phyloP scores from a whole-genome alignment of 2,329 filamentous ascomycete genomes.

The Cladophialophora psammophila region DNA sequence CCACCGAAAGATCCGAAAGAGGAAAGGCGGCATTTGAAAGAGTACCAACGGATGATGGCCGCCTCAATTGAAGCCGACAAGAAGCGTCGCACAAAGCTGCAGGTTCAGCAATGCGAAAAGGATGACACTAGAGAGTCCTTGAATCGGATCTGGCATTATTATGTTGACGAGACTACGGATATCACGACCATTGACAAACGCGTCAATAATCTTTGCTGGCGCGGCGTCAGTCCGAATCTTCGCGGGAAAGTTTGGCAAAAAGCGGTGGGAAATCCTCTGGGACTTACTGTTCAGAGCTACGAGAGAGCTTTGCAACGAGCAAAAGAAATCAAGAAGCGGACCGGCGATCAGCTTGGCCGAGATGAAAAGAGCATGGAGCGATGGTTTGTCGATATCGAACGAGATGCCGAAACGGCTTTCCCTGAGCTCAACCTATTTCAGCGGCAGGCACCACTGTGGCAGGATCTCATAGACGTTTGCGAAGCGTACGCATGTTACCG shows the following conservation, averaged over 20 bases:
- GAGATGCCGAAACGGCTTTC: slow-evolving; percentile 63
- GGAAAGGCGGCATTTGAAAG: slow-evolving; percentile 83
- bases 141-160: slow-evolving; percentile 67
- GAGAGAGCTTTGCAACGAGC: slow-evolving; percentile 65
- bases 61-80: slow-evolving; percentile 65
- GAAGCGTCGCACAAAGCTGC: slow-evolving; percentile 58
- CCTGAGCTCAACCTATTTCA: slow-evolving; percentile 67
- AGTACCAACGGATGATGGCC: slow-evolving; percentile 73
- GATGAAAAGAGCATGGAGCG: slow-evolving; percentile 55
- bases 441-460: slow-evolving; percentile 60
- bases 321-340: slow-evolving; percentile 54
- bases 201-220: slow-evolving; percentile 70
- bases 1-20: slow-evolving; percentile 81
- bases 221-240: slow-evolving; percentile 64
- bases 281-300: slow-evolving; percentile 63
- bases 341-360: slow-evolving; percentile 48
- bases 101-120: slow-evolving; percentile 57
- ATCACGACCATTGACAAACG: slow-evolving; percentile 61
- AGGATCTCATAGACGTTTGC: slow-evolving; percentile 64
- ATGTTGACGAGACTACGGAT: slow-evolving; percentile 67
- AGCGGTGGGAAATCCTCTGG: slow-evolving; percentile 68
- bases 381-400: slow-evolving; percentile 62
- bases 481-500: slow-evolving; percentile 70
- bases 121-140: slow-evolving; percentile 61
- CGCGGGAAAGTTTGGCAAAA: slow-evolving; percentile 66